These are phyloP conservation scores for Cajanus cajan DNA, from an alignment of 306 rosid species.

Conservation along the genomic window DNA sequence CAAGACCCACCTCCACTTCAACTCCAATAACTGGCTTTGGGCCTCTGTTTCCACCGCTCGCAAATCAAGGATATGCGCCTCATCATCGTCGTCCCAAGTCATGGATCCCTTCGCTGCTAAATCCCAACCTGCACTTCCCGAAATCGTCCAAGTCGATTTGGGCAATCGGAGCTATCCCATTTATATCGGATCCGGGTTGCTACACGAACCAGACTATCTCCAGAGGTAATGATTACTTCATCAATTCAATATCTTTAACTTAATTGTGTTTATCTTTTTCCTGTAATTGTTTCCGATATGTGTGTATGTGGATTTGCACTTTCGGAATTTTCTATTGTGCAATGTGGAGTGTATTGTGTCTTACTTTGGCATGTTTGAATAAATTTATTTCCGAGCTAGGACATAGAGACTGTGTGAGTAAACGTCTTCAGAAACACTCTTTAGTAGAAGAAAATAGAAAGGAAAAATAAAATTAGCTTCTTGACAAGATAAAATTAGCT, in stretches of 20 bases:
- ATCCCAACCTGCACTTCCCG: constrained; percentile 35
- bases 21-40: neutral
- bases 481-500: too few relatives aligned
- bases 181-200: constrained; percentile 85
- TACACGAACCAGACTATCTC: constrained; percentile 65
- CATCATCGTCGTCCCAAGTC: constrained; percentile 62
- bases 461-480: too few relatives aligned
- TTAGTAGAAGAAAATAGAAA: too few relatives aligned
- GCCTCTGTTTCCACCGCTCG: constrained; percentile 17
- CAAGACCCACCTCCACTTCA: constrained; percentile 24
- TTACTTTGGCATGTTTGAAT: neutral
- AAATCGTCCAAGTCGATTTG: constrained; percentile 76
- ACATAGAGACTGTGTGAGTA: too few relatives aligned
- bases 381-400: too few relatives aligned
- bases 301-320: neutral
- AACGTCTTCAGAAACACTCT: too few relatives aligned
- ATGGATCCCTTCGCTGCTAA: constrained; percentile 57
- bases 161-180: constrained; percentile 94
- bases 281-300: neutral
- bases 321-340: neutral
- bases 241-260: neutral
- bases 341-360: neutral
- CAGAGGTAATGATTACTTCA: constrained; percentile 53
- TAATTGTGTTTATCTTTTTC: too few relatives aligned
- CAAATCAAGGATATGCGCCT: constrained; percentile 47